Evolutionary conservation across 139 green algal species (phyloP).

Genomic region (Auxenochlorella pyrenoidosa): DNA sequence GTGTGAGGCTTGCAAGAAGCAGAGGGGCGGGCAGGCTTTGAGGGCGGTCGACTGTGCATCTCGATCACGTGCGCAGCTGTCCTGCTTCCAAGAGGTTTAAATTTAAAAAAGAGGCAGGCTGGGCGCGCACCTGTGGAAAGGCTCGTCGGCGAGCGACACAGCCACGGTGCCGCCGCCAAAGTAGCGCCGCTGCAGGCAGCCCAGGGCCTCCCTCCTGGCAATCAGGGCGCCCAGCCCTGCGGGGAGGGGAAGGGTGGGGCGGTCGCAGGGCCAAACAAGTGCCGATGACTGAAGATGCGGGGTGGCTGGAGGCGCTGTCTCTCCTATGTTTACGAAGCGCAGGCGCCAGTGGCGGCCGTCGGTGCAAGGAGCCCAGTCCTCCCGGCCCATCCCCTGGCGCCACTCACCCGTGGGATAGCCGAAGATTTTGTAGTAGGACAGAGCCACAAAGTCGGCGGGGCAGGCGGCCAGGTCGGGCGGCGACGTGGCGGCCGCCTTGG

Average conservation of each 20-base stretch:
- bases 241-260: not conserved
- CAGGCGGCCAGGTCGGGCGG: conserved; percentile 80
- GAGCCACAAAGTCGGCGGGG: conserved; percentile 83
- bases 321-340: too few relatives aligned
- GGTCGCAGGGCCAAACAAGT: not conserved
- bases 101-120: too few relatives aligned
- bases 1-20: too few relatives aligned
- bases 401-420: conserved; percentile 68
- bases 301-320: too few relatives aligned
- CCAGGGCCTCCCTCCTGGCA: conserved; percentile 59
- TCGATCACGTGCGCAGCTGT: too few relatives aligned
- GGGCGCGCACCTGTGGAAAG: conserved; percentile 68
- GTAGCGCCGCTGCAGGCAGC: conserved; percentile 74
- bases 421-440: conserved; percentile 97
- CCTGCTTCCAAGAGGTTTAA: too few relatives aligned
- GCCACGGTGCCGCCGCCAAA: conserved; percentile 89
- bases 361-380: too few relatives aligned
- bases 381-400: not conserved
- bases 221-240: conserved; percentile 88
- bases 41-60: too few relatives aligned
- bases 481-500: conserved; percentile 79
- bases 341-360: too few relatives aligned
- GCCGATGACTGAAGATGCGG: not conserved
- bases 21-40: too few relatives aligned
- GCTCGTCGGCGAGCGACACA: conserved; percentile 58